Percentiles rank a stretch among this genome's conserved stretches.
These are phyloP conservation scores for Phytomonas sp. DNA, from an alignment of 208 protist species.

Conservation along the genomic window DNA sequence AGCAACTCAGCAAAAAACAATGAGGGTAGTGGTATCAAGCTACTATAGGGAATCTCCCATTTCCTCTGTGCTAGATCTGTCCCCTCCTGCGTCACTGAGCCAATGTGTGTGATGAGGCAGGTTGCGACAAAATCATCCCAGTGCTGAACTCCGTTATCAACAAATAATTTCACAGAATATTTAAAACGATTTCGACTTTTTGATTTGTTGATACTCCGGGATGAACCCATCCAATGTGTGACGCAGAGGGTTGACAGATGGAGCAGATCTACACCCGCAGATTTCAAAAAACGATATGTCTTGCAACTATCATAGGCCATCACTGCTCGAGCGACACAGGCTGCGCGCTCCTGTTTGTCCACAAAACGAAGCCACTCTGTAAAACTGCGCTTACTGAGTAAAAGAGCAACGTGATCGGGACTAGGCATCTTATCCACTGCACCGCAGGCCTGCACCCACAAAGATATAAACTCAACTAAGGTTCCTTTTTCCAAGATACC, in stretches of 20 bases:
- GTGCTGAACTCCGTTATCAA: slow-evolving; percentile 11
- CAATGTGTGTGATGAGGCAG: slow-evolving; percentile 19
- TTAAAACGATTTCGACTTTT: slow-evolving; percentile 16
- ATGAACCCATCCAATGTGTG: slow-evolving; percentile 26
- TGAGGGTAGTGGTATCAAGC: slow-evolving; percentile 19
- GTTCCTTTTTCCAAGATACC: neutral
- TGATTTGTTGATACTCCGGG: slow-evolving; percentile 17
- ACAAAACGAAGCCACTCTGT: neutral
- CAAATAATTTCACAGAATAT: slow-evolving; percentile 21
- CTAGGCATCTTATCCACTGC: neutral
- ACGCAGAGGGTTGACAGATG: slow-evolving; percentile 41
- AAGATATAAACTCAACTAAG: neutral
- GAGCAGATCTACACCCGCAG: slow-evolving; percentile 25
- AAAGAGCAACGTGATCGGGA: neutral
- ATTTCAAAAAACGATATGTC: neutral
- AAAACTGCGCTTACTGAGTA: neutral
- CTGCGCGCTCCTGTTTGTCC: neutral
- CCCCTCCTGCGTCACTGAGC: slow-evolving; percentile 14
- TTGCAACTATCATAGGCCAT: neutral
- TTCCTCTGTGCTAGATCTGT: slow-evolving; percentile 6
- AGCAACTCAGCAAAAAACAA: slow-evolving; percentile 22
- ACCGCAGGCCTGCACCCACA: neutral
- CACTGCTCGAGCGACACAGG: neutral
- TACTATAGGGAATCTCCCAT: slow-evolving; percentile 12
- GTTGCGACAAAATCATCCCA: slow-evolving; percentile 23